phyloP scores from a whole-genome alignment of 345 rosid species.

The thale cress (Arabidopsis thaliana) region TAIR10.1 NC_003070.9:23983501-23984000 shows the following conservation, averaged over 20 bases:
- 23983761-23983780: constrained; percentile 56
- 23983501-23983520: constrained; percentile 21
- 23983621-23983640: constrained; percentile 56
- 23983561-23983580: constrained; percentile 53
- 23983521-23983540: constrained; percentile 28
- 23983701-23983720: constrained; percentile 44
- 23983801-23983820: constrained; percentile 43
- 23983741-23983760: constrained; percentile 46
- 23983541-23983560: constrained; percentile 32
- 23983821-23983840: constrained; percentile 57
- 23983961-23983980: constrained; percentile 19
- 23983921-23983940: constrained; percentile 39
- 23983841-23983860: constrained; percentile 53
- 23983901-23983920: constrained; percentile 42
- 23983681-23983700: constrained; percentile 42
- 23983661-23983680: constrained; percentile 70
- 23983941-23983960: constrained; percentile 34
- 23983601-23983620: constrained; percentile 42
- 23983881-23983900: constrained; percentile 49
- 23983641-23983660: constrained; percentile 65
- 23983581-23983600: constrained; percentile 42
- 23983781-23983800: constrained; percentile 43
- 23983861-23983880: constrained; percentile 61
- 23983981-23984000: constrained; percentile 31
- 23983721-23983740: constrained; percentile 36